These are phyloP conservation scores for Neocatenulostroma microsporum DNA, from an alignment of 2,329 filamentous ascomycete genomes.

Conservation along the genomic window DNA sequence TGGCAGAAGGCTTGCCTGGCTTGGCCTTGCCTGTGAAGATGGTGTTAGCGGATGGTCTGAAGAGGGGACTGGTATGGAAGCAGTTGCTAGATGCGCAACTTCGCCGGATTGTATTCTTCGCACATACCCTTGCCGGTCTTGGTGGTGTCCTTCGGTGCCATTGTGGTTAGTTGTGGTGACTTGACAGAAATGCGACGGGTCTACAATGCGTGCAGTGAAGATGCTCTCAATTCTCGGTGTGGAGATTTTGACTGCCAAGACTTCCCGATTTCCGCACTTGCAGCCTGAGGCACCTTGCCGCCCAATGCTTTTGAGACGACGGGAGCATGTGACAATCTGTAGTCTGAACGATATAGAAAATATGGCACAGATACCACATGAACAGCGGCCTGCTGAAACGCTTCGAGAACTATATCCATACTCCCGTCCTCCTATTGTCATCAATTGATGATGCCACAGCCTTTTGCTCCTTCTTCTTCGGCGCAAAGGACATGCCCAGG, in stretches of 20 bases:
- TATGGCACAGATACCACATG: no score
- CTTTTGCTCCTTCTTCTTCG: no score
- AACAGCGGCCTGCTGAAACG: no score
- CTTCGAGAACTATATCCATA: no score
- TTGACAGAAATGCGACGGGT: no score
- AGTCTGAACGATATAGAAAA: no score
- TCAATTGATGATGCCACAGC: no score
- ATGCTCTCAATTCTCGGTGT: neutral
- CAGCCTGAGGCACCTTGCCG: no score
- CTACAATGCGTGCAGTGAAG: neutral
- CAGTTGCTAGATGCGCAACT: slow-evolving; percentile 2
- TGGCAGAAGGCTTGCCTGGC: slow-evolving; percentile 56
- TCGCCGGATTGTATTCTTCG: slow-evolving; percentile 1
- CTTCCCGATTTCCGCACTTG: neutral
- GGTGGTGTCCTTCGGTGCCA: slow-evolving; percentile 24
- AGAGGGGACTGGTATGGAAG: slow-evolving; percentile 7
- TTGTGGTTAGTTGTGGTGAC: slow-evolving; percentile 14
- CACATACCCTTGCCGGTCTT: slow-evolving; percentile 12
- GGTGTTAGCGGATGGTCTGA: slow-evolving; percentile 16
- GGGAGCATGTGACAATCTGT: no score
- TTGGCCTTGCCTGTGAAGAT: slow-evolving; percentile 29
- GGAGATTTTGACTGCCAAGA: neutral
- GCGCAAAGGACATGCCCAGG: no score
- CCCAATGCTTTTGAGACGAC: no score
- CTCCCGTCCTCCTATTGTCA: no score